phyloP scores from a whole-genome alignment of 257 asterid species.

The Thymus mandschuricus region DNA sequence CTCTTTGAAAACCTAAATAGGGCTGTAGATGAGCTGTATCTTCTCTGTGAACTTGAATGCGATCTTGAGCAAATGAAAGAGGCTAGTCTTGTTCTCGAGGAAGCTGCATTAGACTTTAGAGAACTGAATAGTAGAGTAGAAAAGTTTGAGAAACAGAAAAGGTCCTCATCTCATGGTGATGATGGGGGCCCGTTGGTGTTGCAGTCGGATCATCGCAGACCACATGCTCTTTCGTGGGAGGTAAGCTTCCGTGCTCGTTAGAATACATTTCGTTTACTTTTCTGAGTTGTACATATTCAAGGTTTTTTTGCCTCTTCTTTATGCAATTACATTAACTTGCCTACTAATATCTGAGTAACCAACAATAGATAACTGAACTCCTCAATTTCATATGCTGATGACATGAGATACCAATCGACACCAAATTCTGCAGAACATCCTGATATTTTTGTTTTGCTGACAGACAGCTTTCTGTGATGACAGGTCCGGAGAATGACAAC shows the following conservation, averaged over 20 bases:
- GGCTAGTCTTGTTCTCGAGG: conserved; percentile 95
- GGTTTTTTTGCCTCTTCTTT: conserved; percentile 21
- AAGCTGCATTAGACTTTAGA: conserved; percentile 91
- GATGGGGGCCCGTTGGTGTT: conserved; percentile 61
- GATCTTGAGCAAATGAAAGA: conserved; percentile 94
- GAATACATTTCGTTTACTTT: conserved; percentile 17
- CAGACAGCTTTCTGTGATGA: no score
- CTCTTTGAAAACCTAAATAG: conserved; percentile 97
- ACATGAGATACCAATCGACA: conserved; percentile 16
- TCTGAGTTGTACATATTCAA: conserved; percentile 6
- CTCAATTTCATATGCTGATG: conserved; percentile 21
- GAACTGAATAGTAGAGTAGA: conserved; percentile 86
- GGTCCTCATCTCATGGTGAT: conserved; percentile 53
- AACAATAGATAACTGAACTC: conserved; percentile 15
- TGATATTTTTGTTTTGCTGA: no score
- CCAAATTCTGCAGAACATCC: conserved; percentile 10
- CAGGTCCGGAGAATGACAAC: conserved; percentile 99
- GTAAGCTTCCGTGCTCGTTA: conserved; percentile 52
- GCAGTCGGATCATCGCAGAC: conserved; percentile 96
- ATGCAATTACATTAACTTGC: conserved; percentile 21
- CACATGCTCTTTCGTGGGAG: conserved; percentile 99
- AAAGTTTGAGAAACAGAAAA: conserved; percentile 83
- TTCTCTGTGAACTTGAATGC: conserved; percentile 98
- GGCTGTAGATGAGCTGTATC: conserved; percentile 96
- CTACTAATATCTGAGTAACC: conserved; percentile 16